These are phyloP conservation scores for Elaeis oleifera DNA, from an alignment of 202 grass and related monocot genomes.

Conservation along the genomic window DNA sequence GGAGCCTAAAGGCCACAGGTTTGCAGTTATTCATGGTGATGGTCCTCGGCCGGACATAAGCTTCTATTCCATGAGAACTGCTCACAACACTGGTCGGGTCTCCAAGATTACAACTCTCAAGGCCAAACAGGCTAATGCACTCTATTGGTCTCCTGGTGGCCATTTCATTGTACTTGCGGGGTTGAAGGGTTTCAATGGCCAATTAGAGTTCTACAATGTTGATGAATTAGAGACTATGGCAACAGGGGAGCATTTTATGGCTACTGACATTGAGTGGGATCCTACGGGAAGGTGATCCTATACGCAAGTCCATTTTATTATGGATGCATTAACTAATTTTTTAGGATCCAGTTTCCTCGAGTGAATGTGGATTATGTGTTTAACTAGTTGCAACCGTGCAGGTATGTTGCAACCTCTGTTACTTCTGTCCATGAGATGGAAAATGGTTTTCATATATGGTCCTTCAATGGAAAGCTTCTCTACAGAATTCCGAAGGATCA, in stretches of 20 bases:
- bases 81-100: slow-evolving; percentile 44
- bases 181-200: slow-evolving; percentile 83
- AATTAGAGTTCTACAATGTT: slow-evolving; percentile 84
- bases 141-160: slow-evolving; percentile 81
- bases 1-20: slow-evolving; percentile 84
- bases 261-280: slow-evolving; percentile 87
- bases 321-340: background rate
- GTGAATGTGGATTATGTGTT: slow-evolving; percentile 7
- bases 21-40: slow-evolving; percentile 91
- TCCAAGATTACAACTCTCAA: slow-evolving; percentile 79
- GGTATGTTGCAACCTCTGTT: slow-evolving; percentile 64
- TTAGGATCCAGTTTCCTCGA: background rate
- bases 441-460: slow-evolving; percentile 82
- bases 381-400: slow-evolving; percentile 15
- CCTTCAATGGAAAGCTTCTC: slow-evolving; percentile 70
- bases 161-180: slow-evolving; percentile 76
- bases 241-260: slow-evolving; percentile 93
- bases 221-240: slow-evolving; percentile 91
- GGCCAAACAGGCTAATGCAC: slow-evolving; percentile 68
- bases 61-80: slow-evolving; percentile 67
- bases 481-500: slow-evolving; percentile 91
- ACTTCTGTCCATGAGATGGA: slow-evolving; percentile 96
- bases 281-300: slow-evolving; percentile 64
- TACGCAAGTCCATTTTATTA: background rate
- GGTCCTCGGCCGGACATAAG: slow-evolving; percentile 71